phyloP scores from a whole-genome alignment of 805 yeast species.

The Ogataea paradorogensis region DNA sequence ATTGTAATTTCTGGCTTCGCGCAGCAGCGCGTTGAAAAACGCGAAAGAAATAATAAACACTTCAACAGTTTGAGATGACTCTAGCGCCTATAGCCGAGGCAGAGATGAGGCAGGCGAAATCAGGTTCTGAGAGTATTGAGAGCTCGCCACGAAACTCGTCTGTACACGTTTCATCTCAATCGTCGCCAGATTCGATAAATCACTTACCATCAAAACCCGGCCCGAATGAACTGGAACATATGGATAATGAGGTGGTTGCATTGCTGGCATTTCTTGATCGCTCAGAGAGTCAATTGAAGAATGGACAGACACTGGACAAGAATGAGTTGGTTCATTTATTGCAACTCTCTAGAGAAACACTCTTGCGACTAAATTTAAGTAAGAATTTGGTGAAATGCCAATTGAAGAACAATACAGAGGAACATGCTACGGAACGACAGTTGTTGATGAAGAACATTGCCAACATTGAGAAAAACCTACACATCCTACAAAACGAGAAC shows the following conservation, averaged over 20 bases:
- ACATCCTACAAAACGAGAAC: conserved; percentile 29
- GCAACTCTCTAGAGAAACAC: conserved; percentile 18
- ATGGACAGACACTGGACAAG: conserved; percentile 1
- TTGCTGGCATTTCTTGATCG: conserved; percentile 10
- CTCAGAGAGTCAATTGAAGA: conserved; percentile 4
- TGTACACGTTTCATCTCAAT: conserved; percentile 5
- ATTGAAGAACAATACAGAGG: conserved; percentile 27
- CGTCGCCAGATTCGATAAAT: conserved; percentile 4
- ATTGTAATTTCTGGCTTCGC: conserved; percentile 5
- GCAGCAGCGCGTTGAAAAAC: conserved; percentile 7
- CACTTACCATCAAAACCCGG: background rate
- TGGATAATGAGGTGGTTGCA: conserved; percentile 17
- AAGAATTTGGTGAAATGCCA: conserved; percentile 33
- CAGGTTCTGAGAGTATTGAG: background rate
- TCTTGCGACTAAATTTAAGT: conserved; percentile 31
- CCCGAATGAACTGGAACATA: conserved; percentile 21
- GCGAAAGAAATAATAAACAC: conserved; percentile 11
- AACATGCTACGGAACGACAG: conserved; percentile 30
- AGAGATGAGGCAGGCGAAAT: background rate
- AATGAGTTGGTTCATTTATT: conserved; percentile 7
- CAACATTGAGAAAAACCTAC: conserved; percentile 27
- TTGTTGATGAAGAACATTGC: conserved; percentile 28
- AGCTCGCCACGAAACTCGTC: conserved; percentile 2
- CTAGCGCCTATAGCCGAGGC: conserved; percentile 2
- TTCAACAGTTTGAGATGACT: conserved; percentile 1